Evolutionary conservation across 768 basidiomycete species (phyloP).

Genomic region (Suillus hirtellus): DNA sequence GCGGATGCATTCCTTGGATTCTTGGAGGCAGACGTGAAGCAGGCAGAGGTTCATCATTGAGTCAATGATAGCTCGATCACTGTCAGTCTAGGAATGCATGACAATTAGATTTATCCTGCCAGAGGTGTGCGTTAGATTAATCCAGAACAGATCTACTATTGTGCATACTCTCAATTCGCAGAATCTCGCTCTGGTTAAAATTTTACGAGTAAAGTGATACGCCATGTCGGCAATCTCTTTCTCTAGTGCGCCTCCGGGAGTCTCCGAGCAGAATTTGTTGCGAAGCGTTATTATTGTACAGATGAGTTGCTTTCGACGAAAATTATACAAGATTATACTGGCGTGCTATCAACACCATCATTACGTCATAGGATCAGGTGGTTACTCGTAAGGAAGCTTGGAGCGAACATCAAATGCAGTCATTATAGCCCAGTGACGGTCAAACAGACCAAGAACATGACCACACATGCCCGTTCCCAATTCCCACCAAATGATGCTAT

Average conservation of each 20-base stretch:
- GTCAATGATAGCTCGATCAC: neutral
- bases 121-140: neutral
- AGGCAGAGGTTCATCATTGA: constrained; percentile 59
- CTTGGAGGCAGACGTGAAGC: constrained; percentile 79
- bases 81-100: neutral
- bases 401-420: neutral
- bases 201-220: neutral
- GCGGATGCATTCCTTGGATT: constrained; percentile 79
- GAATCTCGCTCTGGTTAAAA: neutral
- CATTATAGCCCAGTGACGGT: constrained; percentile 4
- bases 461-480: constrained; percentile 7
- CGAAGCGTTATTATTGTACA: neutral
- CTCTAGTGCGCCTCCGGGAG: neutral
- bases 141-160: neutral
- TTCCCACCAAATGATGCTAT: constrained; percentile 1
- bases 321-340: neutral
- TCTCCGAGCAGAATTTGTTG: neutral
- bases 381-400: neutral
- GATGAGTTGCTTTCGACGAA: neutral
- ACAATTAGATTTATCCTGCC: neutral
- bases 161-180: neutral
- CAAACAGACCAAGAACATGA: constrained; percentile 13
- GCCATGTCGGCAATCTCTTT: neutral
- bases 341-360: neutral
- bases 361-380: neutral